A percentile compares a stretch with the other conserved stretches of the same genome.
Evolutionary conservation across 2,329 filamentous ascomycete species (phyloP).

Genomic region (Sporothrix dimorphospora): DNA sequence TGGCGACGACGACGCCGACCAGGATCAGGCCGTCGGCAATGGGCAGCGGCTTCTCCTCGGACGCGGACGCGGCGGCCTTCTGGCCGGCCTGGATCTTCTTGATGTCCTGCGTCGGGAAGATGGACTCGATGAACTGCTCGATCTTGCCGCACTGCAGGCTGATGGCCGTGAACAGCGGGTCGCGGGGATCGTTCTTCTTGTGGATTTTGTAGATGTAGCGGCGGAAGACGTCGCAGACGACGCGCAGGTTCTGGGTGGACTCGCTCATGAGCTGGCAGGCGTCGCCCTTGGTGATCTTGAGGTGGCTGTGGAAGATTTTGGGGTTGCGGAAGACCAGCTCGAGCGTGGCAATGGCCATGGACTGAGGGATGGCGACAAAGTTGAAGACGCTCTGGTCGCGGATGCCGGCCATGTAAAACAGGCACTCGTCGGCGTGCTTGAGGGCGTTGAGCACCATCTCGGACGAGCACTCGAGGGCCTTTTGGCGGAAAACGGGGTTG

Average conservation of each 20-base stretch:
- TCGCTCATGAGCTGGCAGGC: conserved; percentile 91
- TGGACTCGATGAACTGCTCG: conserved; percentile 91
- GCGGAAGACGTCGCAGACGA: conserved; percentile 81
- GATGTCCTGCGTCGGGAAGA: conserved; percentile 84
- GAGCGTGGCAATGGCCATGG: conserved; percentile 95
- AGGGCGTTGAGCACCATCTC: conserved; percentile 94
- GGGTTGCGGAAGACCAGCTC: conserved; percentile 93
- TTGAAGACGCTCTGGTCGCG: conserved; percentile 98
- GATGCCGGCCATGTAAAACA: conserved; percentile 97
- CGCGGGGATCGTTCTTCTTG: conserved; percentile 89
- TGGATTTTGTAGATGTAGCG: conserved; percentile 79
- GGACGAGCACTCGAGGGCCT: conserved; percentile 82
- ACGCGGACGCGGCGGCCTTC: conserved; percentile 29
- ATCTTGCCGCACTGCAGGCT: conserved; percentile 90
- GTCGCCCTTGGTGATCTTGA: conserved; percentile 96
- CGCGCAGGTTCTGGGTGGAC: conserved; percentile 84
- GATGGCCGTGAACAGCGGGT: conserved; percentile 90
- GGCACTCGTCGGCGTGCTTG: conserved; percentile 83
- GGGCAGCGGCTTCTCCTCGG: conserved; percentile 50
- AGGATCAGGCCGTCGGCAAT: conserved; percentile 68
- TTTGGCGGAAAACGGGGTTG: conserved; percentile 57
- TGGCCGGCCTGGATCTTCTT: conserved; percentile 56
- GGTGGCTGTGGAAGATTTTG: conserved; percentile 77
- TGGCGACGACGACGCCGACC: conserved; percentile 64
- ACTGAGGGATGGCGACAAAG: conserved; percentile 94